Evolutionary conservation across 108 stramenopile species (phyloP).

Genomic region (Pseudonitzschia multiseries): DNA sequence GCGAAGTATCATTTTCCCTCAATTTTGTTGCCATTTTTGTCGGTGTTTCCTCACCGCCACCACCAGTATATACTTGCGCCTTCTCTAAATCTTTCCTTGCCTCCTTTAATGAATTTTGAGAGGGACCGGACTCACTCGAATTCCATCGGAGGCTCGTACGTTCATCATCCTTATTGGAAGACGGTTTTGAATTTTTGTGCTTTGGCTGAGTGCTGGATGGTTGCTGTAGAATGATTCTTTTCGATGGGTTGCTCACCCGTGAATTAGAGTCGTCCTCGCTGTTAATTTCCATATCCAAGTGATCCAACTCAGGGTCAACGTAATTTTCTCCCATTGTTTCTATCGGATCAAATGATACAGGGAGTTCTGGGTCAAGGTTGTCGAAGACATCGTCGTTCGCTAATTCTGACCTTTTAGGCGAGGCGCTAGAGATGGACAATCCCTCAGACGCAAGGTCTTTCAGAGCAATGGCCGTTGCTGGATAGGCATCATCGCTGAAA

Average conservation of each 20-base stretch:
- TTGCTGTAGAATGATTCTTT: background rate
- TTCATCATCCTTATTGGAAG: no score
- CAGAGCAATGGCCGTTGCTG: background rate
- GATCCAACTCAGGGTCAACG: slow-evolving; percentile 23
- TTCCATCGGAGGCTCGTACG: background rate
- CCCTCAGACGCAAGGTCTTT: background rate
- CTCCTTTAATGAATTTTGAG: background rate
- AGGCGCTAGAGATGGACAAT: background rate
- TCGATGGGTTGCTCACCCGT: background rate
- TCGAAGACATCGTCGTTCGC: background rate
- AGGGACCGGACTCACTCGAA: background rate
- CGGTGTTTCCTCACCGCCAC: background rate
- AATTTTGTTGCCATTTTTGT: background rate
- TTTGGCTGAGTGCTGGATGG: background rate
- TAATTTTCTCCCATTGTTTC: background rate
- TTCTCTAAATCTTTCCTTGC: background rate
- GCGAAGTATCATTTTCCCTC: no score
- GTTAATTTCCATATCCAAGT: slow-evolving; percentile 9
- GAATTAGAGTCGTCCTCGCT: slow-evolving; percentile 2
- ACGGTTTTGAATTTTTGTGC: background rate
- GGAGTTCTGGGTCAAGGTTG: background rate
- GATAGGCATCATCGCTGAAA: no score
- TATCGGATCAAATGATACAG: background rate
- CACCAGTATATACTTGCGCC: background rate
- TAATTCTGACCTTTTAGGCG: slow-evolving; percentile 1